phyloP scores from a whole-genome alignment of 169 alveolate genomes.

The Plasmodium knowlesi region DNA sequence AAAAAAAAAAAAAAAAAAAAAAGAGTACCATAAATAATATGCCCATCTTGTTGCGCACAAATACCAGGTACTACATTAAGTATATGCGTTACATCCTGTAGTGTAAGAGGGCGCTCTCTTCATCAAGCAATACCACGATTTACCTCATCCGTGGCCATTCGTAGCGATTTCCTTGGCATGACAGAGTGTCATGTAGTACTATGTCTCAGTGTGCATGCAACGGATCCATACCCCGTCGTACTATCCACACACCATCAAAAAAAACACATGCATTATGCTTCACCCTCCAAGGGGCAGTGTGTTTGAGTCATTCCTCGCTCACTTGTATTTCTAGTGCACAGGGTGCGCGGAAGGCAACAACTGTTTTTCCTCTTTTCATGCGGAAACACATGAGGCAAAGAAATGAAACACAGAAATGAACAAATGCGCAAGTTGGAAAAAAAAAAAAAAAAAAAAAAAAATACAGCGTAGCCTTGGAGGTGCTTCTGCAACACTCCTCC shows the following conservation, averaged over 20 bases:
- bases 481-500: no score
- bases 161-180: background rate
- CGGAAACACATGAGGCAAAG: background rate
- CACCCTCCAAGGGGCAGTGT: background rate
- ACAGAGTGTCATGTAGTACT: background rate
- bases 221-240: background rate
- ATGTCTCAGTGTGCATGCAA: background rate
- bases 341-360: background rate
- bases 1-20: conserved; percentile 5
- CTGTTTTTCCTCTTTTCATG: background rate
- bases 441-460: background rate
- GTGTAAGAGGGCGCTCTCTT: background rate
- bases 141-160: background rate
- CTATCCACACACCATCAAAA: background rate
- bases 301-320: background rate
- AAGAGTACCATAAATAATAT: background rate
- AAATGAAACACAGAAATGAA: no score
- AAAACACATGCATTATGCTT: background rate
- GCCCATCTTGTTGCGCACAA: background rate
- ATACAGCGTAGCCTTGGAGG: no score
- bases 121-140: background rate
- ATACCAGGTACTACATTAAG: background rate
- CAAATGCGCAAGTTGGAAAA: background rate
- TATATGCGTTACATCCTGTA: background rate
- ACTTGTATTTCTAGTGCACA: background rate